These are phyloP conservation scores for Lathyrus tuberosus DNA, from an alignment of 306 rosid genomes.

Conservation along the genomic window DNA sequence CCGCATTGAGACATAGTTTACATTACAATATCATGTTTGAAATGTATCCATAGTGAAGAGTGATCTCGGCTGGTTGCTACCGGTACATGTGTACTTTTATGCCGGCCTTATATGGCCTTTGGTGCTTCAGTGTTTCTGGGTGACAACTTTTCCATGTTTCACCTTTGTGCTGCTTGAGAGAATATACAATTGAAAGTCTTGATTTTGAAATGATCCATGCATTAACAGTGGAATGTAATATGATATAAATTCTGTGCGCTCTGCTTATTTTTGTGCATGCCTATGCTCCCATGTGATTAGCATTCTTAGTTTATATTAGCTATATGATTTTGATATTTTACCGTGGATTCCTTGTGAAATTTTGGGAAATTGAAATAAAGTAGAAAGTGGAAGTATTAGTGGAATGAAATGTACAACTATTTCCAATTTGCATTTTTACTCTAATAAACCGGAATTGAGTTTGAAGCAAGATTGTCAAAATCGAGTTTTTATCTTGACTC, in stretches of 20 bases:
- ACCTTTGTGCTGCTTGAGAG: slow-evolving; percentile 9
- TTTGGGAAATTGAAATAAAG: no score
- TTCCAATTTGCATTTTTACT: no score
- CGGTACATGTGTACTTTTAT: background rate
- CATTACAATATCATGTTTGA: slow-evolving; percentile 9
- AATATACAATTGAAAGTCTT: background rate
- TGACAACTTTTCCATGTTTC: slow-evolving; percentile 21
- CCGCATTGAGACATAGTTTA: slow-evolving; percentile 30
- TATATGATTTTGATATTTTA: background rate
- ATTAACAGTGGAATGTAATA: no score
- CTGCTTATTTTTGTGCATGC: no score
- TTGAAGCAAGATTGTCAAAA: no score
- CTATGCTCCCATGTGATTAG: no score
- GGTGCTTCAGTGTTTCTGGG: slow-evolving; percentile 33
- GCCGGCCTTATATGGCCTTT: slow-evolving; percentile 31
- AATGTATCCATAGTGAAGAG: slow-evolving; percentile 3
- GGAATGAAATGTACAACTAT: no score
- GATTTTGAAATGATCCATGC: no score
- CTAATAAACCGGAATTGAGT: background rate
- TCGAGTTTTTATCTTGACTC: no score
- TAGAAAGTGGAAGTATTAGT: no score
- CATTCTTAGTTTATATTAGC: background rate
- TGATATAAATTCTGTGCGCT: no score
- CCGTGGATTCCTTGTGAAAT: no score
- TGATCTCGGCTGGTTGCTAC: background rate